Percentiles rank a stretch among this genome's conserved stretches.
These are phyloP conservation scores for Eucalyptus viminalis DNA, from an alignment of 345 rosid genomes.

Conservation along the genomic window DNA sequence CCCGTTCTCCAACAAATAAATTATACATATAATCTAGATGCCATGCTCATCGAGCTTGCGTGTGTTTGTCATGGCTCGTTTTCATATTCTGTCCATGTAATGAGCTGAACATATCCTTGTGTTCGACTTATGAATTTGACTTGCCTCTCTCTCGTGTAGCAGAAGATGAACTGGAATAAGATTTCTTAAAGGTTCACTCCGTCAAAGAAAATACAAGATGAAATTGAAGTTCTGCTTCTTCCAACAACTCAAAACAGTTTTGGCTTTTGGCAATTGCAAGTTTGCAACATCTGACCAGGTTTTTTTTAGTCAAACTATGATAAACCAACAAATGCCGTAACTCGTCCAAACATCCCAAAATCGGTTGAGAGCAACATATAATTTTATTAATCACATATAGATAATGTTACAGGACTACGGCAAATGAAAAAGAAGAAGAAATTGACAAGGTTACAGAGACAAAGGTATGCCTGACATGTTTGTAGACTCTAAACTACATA, in stretches of 20 bases:
- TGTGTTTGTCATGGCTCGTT: not conserved
- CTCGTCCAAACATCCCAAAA: not conserved
- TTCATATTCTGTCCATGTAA: not conserved
- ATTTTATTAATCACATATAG: not conserved
- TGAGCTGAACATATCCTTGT: not conserved
- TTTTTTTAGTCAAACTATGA: not conserved
- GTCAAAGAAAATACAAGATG: not conserved
- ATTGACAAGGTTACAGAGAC: not conserved
- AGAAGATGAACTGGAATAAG: not conserved
- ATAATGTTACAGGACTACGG: not conserved
- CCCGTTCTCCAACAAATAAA: conserved; percentile 4
- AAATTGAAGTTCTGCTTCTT: not conserved
- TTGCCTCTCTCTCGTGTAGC: not conserved
- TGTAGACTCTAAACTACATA: not conserved
- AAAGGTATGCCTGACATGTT: not conserved
- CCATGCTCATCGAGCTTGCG: not conserved
- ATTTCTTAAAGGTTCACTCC: not conserved
- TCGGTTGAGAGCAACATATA: not conserved
- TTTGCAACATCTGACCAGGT: not conserved
- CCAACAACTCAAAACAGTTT: not conserved
- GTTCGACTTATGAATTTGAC: not conserved
- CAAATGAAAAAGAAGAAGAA: not conserved
- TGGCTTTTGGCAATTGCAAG: not conserved
- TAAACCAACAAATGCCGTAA: not conserved
- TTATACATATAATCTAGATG: not conserved